Base-by-base conservation (phyloP, 1,139 yeast genomes). In the Lodderomyces orthopsilosis region DNA sequence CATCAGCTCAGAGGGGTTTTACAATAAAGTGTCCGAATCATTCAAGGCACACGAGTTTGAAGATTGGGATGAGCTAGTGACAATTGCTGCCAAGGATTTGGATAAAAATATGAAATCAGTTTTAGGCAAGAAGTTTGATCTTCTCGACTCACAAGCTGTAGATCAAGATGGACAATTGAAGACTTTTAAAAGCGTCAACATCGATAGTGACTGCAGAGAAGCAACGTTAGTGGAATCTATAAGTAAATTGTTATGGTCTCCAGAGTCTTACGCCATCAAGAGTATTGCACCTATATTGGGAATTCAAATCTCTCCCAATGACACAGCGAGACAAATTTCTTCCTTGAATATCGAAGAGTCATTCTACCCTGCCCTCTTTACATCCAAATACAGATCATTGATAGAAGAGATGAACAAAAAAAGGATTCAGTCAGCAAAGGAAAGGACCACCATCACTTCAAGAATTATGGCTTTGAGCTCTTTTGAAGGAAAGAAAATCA, bases 211-310 rank as follows among this genome's bases (percentile, higher is more conserved):
- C 13, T 42, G 55, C 6, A 51, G 72, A 28, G 53, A 54, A n/a
- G 17, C 52, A 2, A 56, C 55, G 17, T 50, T 72, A 15, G 63
- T 65, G 43, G 65, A 62, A 36, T 55, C 70, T 0, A 58, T 73
- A 40, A 63, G 65, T 50, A 61, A 56, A 35, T 54, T 72, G 46
- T 68, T 73, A 42, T 71, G 77, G 77, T 64, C 62, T 23, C 53
- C 67, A 4, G 73, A 73, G 6, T 52, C 51, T 26, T 57, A 69
- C 35, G 50, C 62, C 23, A 63, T 68, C 40, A 52, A 53, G 6
- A 45, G 51, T 5, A 51, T 68, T 13, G 64, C 71, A 2, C 66
- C 67, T 2, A 45, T 70, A 1, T 50, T 72, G n/a, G 64, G 73
- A 0, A 47, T 70, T 17, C 67, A 62, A 37, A 54, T 69, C 12